Percentiles rank a stretch among this genome's conserved stretches.
phyloP scores from a whole-genome alignment of 2,329 filamentous ascomycete species.

The Epichloe baconii region DNA sequence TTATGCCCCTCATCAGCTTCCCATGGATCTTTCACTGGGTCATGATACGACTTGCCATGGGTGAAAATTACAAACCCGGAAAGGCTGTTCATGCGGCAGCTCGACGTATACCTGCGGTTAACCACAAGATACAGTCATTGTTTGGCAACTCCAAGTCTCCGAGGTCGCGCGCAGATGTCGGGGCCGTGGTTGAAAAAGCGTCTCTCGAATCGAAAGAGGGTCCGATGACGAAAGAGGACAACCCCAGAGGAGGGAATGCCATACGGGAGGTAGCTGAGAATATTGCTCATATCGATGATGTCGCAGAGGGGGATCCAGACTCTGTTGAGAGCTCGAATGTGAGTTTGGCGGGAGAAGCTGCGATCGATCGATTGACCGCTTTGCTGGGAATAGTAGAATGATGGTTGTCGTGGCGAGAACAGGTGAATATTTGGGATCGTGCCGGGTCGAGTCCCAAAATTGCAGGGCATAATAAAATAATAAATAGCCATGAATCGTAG shows the following conservation, averaged over 20 bases:
- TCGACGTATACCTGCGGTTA: constrained; percentile 1
- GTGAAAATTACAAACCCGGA: constrained; percentile 12
- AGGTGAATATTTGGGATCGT: not conserved
- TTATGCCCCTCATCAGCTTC: constrained; percentile 78
- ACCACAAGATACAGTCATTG: not conserved
- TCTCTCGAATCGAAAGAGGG: not conserved
- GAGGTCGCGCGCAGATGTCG: not conserved
- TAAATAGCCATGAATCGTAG: no score
- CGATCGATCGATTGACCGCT: constrained; percentile 1
- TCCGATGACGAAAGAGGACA: not conserved
- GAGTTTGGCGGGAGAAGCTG: not conserved
- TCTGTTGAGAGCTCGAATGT: not conserved
- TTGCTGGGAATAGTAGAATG: not conserved
- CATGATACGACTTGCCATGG: constrained; percentile 20
- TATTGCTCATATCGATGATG: not conserved
- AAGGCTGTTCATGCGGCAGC: constrained; percentile 8
- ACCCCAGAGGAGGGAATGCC: not conserved
- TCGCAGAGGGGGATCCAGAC: not conserved
- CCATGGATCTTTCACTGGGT: constrained; percentile 79
- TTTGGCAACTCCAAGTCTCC: not conserved
- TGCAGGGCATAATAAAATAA: no score
- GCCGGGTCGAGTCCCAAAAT: not conserved
- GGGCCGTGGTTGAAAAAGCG: not conserved
- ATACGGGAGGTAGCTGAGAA: not conserved
- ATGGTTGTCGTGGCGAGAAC: not conserved